These are phyloP conservation scores for Umbilicus rupestris DNA, from an alignment of 164 flowering plant genomes.

Conservation along the genomic window DNA sequence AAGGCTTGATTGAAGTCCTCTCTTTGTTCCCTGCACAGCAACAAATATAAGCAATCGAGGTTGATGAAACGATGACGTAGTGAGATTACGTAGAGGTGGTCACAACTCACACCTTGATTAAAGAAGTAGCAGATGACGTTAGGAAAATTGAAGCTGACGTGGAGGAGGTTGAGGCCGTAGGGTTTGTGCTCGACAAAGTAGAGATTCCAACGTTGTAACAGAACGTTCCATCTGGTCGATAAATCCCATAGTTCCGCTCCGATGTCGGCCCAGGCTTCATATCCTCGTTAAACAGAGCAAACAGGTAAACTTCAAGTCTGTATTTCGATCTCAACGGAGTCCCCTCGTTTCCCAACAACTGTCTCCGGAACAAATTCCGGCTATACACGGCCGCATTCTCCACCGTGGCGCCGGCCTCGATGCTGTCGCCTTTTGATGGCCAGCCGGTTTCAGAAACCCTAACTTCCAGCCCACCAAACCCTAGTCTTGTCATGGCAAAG, in stretches of 20 bases:
- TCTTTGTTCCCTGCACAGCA: neutral
- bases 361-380: slow-evolving; percentile 64
- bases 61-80: too few species aligned
- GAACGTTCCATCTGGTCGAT: slow-evolving; percentile 73
- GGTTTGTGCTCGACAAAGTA: slow-evolving; percentile 15
- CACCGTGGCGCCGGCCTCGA: slow-evolving; percentile 65
- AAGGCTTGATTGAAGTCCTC: neutral
- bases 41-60: too few species aligned
- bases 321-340: slow-evolving; percentile 69
- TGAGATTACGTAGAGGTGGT: too few species aligned
- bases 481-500: slow-evolving; percentile 57
- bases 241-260: slow-evolving; percentile 87
- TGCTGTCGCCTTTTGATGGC: slow-evolving; percentile 81
- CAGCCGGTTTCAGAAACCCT: slow-evolving; percentile 89
- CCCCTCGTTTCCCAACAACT: slow-evolving; percentile 45
- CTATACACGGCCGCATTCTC: slow-evolving; percentile 66
- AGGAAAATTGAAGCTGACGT: slow-evolving; percentile 39
- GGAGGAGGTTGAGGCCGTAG: slow-evolving; percentile 9
- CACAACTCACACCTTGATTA: neutral
- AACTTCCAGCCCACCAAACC: slow-evolving; percentile 59
- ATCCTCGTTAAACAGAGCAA: slow-evolving; percentile 85
- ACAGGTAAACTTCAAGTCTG: slow-evolving; percentile 65
- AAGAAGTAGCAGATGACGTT: slow-evolving; percentile 34
- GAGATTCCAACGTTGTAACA: slow-evolving; percentile 69
- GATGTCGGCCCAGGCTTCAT: slow-evolving; percentile 89